Base-by-base conservation (phyloP, 2,329 filamentous ascomycete species). In the Orbilia ellipsospora region DNA sequence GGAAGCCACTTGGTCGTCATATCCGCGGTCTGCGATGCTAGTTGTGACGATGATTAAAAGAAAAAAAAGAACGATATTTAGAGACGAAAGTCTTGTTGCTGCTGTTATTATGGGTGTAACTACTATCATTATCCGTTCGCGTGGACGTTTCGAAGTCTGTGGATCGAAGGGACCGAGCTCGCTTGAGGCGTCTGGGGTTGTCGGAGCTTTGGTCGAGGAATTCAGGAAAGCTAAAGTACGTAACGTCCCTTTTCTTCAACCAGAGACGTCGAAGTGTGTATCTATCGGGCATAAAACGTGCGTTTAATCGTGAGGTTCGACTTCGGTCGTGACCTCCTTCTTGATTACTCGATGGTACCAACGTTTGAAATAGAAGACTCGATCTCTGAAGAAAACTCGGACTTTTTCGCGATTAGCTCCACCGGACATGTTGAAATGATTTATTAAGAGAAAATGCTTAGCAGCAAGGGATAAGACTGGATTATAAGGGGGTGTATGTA, bases 181-280 rank as follows among this genome's bases (percentile, higher is more conserved):
- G 64, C 13, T 52, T 64, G 60, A 75, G 72, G 23, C 59, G 64
- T 65, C 52, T 52, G 18, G 72, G 72, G 42, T 75, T 69, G 60
- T 69, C 64, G 10, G 64, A 56, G 28, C 72, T 69, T 31, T 60
- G 64, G 54, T 75, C 72, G 52, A 69, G 59, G 40, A 75, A 75
- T 54, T 69, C 72, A 7, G 72, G 72, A 23, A 75, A 75, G 60
- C 72, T 75, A 40, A 75, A 75, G 52, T 75, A 75, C 12, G 64
- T 69, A 26, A 69, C 72, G 23, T 75, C 72, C 72, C 72, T 64
- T 69, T 69, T 75, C 72, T 75, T 75, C 72, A 75, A 75, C 72
- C 72, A 75, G 59, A 75, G 72, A 31, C 72, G 72, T 60, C 72
- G 72, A 65, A 75, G 72, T 12, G 72, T 75, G 20, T 75, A 75